Conservation (phyloP, 2,329 filamentous ascomycete species). For the Verticillium dahliae region DNA sequence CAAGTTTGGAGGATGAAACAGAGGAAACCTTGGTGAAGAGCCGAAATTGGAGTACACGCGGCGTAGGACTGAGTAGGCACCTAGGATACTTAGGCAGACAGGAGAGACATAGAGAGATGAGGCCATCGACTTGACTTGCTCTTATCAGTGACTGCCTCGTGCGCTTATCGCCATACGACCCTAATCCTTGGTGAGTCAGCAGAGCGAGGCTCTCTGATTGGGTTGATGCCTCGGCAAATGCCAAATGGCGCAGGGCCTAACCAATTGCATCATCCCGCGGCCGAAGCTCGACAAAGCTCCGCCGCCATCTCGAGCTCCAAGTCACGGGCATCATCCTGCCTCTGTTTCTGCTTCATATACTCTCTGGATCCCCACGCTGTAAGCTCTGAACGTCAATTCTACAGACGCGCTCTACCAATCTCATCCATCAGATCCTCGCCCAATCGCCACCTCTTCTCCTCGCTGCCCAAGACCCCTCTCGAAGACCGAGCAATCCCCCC, state of each 20-base stretch:
- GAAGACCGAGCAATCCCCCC: neutral
- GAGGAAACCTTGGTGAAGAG: neutral
- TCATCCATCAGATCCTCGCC: neutral
- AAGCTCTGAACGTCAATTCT: neutral
- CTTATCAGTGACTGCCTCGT: neutral
- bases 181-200: neutral
- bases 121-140: neutral
- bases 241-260: neutral
- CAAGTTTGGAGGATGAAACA: too few species aligned
- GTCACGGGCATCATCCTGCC: neutral
- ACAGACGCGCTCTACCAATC: neutral
- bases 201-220: neutral
- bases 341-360: neutral
- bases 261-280: constrained; percentile 4
- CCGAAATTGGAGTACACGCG: neutral
- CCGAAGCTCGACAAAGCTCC: constrained; percentile 2
- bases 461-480: neutral
- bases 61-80: neutral
- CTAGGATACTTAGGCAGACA: neutral
- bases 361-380: neutral
- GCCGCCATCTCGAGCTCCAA: neutral
- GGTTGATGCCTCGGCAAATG: neutral
- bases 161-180: neutral
- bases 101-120: neutral
- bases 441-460: neutral